Percentiles rank a stretch among this genome's conserved stretches.
phyloP scores from a whole-genome alignment of 2,329 filamentous ascomycete species.

The Stagonosporopsis tanaceti region DNA sequence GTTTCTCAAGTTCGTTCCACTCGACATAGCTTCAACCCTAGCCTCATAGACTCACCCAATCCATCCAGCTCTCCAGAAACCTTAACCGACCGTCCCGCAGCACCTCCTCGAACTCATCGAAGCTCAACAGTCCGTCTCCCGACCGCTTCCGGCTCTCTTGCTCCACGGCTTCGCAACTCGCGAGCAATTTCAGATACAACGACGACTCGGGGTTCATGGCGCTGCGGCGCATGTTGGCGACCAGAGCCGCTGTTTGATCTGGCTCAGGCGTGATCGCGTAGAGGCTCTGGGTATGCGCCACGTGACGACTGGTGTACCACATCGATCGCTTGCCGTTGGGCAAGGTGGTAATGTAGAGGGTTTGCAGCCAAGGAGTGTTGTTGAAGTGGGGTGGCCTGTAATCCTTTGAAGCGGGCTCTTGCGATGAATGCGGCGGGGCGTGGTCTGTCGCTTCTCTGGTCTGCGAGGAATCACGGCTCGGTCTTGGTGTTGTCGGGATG shows the following conservation, averaged over 20 bases:
- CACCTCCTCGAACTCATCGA: constrained; percentile 78
- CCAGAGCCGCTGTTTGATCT: constrained; percentile 11
- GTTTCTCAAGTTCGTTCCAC: no score
- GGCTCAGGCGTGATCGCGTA: constrained; percentile 18
- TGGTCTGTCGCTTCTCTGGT: not conserved
- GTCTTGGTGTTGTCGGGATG: not conserved
- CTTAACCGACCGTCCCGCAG: constrained; percentile 71
- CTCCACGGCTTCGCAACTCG: constrained; percentile 69
- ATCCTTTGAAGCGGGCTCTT: not conserved
- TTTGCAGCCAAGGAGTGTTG: constrained; percentile 26
- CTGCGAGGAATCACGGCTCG: not conserved
- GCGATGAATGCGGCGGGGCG: not conserved
- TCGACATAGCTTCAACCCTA: not conserved
- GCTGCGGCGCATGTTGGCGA: constrained; percentile 27
- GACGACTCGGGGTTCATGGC: constrained; percentile 28
- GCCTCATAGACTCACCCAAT: constrained; percentile 63
- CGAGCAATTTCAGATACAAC: constrained; percentile 49
- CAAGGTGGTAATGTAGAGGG: not conserved
- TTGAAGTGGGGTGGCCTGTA: constrained; percentile 17
- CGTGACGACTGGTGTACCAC: constrained; percentile 3
- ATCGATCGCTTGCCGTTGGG: not conserved
- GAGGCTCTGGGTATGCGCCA: constrained; percentile 20
- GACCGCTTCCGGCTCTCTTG: constrained; percentile 73
- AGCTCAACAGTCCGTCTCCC: constrained; percentile 80
- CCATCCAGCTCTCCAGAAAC: constrained; percentile 91